A percentile compares a stretch with the other conserved stretches of the same genome.
phyloP scores from a whole-genome alignment of 2,329 filamentous ascomycete genomes.

The Dactylellina leptospora region DNA sequence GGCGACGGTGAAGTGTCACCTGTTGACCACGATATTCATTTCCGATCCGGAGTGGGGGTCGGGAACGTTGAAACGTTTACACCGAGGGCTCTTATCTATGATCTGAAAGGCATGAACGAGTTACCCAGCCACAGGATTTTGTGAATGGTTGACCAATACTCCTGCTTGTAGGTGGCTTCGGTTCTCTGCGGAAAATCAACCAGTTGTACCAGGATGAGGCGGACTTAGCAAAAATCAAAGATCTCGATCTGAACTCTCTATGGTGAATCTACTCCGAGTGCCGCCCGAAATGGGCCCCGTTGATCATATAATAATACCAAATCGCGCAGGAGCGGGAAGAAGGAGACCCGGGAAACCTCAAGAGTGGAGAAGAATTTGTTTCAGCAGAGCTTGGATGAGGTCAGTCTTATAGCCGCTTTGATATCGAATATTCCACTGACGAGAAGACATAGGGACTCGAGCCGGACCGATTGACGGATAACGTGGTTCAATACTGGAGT shows the following conservation, averaged over 20 bases:
- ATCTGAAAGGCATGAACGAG: constrained; percentile 74
- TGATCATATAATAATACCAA: constrained; percentile 8
- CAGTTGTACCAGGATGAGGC: constrained; percentile 76
- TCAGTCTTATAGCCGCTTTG: constrained; percentile 14
- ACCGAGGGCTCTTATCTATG: constrained; percentile 90
- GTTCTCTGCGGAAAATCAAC: constrained; percentile 85
- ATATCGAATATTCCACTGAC: not conserved
- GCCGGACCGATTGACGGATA: constrained; percentile 71
- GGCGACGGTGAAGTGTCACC: constrained; percentile 71
- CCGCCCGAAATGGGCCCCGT: not conserved
- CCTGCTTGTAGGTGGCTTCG: constrained; percentile 72
- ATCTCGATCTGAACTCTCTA: constrained; percentile 60
- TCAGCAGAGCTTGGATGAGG: constrained; percentile 45
- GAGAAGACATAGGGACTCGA: constrained; percentile 64
- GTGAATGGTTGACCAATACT: not conserved
- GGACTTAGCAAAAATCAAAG: constrained; percentile 59
- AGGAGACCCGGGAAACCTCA: constrained; percentile 31
- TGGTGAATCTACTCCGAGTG: constrained; percentile 60
- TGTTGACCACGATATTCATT: constrained; percentile 86
- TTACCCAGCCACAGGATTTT: constrained; percentile 4
- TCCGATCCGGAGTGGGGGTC: constrained; percentile 80
- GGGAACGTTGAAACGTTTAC: constrained; percentile 92
- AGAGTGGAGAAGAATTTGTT: constrained; percentile 44
- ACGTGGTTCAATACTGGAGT: constrained; percentile 91
- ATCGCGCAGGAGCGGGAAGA: constrained; percentile 39